Base-by-base conservation (phyloP, 2,329 filamentous ascomycete genomes). In the Neonectria magnoliae region DNA sequence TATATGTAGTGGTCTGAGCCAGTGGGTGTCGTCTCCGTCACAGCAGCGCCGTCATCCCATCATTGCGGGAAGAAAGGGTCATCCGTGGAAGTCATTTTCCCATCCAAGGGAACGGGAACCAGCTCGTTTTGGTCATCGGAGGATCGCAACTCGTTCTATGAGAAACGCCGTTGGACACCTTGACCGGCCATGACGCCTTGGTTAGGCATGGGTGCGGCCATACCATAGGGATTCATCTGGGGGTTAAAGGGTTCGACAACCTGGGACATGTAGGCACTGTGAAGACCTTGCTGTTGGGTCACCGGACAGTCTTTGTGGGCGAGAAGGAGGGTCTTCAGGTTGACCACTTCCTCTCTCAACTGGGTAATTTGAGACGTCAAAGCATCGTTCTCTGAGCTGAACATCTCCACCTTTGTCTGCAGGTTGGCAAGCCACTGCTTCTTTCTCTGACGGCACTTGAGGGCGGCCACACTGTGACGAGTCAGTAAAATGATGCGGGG, bases 351-450 rank as follows among this genome's bases (percentile, higher is more conserved):
- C 76, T 98, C 95, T 29, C 94, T 88, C 6, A 98, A 83, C 71
- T 93, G 89, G 1, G 91, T 91, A 63, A 98, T 94, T 68, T 96
- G 95, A 3, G 90, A 86, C 18, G 91, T 93, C 36, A 99, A 85
- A 1, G 89, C 89, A 75, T 99, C 96, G 68, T 98, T 98, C 80
- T 99, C 96, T 1, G 87, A 91, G 68, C 91, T 94, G 76, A 94
- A 98, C 70, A 97, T 86, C 78, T 99, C 96, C 16, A 98, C 95
- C 80, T 98, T 98, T 60, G 89, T 88, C 79, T 99, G 96, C 1
- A 99, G 86, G 72, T 97, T 98, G 33, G 93, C 92, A 62, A 98
- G 87, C 96, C 96, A 99, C 78, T 98, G 96, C 86, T 99, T 99
- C 86, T 99, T 99, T 20, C 96, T 89, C 79, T 99, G 96, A 66